Conservation (phyloP, 257 asterid species). For the Plantago ovata region DNA sequence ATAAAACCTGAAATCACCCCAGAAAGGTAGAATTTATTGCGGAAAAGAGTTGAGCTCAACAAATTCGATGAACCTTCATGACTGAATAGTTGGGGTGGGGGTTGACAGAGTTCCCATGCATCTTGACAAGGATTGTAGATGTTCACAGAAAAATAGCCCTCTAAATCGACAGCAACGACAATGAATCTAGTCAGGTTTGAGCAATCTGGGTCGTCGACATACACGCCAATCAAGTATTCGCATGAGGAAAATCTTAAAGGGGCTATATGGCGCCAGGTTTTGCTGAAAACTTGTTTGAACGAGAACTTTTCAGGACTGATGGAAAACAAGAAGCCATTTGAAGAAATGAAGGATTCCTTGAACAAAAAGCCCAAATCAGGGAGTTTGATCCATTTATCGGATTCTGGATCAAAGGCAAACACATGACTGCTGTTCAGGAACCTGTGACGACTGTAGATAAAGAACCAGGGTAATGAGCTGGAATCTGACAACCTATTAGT, state of each 20-base stretch:
- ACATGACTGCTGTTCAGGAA: conserved; percentile 6
- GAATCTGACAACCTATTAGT: conserved; percentile 5
- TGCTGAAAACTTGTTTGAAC: conserved; percentile 17
- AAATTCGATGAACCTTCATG: conserved; percentile 18
- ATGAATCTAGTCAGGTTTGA: conserved; percentile 21
- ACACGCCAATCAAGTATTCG: conserved; percentile 22
- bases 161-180: conserved; percentile 17
- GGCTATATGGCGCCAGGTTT: conserved; percentile 21
- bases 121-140: conserved; percentile 24
- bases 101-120: conserved; percentile 28
- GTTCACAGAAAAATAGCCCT: conserved; percentile 26
- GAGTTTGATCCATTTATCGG: conserved; percentile 30
- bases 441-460: conserved; percentile 21
- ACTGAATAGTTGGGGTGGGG: conserved; percentile 25
- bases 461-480: conserved; percentile 31
- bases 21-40: conserved; percentile 25
- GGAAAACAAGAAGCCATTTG: conserved; percentile 25
- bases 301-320: conserved; percentile 17
- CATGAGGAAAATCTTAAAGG: conserved; percentile 19
- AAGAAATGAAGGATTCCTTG: conserved; percentile 15
- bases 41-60: conserved; percentile 23
- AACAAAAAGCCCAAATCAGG: conserved; percentile 7
- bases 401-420: conserved; percentile 35
- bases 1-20: conserved; percentile 24
- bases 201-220: conserved; percentile 8